phyloP scores from a whole-genome alignment of 106 monocot genomes.

The Phalaenopsis equestris region DNA sequence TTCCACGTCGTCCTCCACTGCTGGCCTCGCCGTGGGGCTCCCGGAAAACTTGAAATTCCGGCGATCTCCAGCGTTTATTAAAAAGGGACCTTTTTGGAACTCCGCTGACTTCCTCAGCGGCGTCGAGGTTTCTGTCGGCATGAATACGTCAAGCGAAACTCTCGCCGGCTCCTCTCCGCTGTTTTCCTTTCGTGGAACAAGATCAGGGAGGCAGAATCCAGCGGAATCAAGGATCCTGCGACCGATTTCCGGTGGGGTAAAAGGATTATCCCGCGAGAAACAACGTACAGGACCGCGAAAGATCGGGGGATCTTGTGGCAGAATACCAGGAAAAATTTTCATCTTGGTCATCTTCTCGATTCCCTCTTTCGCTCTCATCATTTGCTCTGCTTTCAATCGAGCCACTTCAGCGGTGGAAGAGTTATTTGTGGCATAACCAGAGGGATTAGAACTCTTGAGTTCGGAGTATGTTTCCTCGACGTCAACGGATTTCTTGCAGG shows the following conservation, averaged over 20 bases:
- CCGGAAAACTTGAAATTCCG: constrained; percentile 7
- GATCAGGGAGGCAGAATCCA: constrained; percentile 34
- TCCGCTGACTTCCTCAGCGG: not conserved
- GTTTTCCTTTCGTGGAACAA: not conserved
- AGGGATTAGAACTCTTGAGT: constrained; percentile 20
- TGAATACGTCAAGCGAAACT: constrained; percentile 46
- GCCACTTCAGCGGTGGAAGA: not conserved
- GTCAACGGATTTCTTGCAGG: constrained; percentile 47
- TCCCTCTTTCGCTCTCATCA: constrained; percentile 17
- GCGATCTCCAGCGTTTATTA: not conserved
- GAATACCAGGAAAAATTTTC: constrained; percentile 13
- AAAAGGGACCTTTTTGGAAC: not conserved
- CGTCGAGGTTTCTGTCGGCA: constrained; percentile 11
- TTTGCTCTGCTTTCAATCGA: constrained; percentile 9
- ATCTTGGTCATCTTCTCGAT: not conserved
- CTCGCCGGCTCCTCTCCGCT: constrained; percentile 17
- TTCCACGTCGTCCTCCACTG: constrained; percentile 34
- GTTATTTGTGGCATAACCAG: not conserved
- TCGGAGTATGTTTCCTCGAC: constrained; percentile 38
- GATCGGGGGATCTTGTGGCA: constrained; percentile 12
- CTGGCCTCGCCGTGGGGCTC: constrained; percentile 2
- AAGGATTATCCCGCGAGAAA: constrained; percentile 16
- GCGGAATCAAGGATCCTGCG: constrained; percentile 15
- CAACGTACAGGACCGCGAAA: too few species aligned
- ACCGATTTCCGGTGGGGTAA: constrained; percentile 11